phyloP scores from a whole-genome alignment of 805 yeast species.

The Suhomyces vadensis region DNA sequence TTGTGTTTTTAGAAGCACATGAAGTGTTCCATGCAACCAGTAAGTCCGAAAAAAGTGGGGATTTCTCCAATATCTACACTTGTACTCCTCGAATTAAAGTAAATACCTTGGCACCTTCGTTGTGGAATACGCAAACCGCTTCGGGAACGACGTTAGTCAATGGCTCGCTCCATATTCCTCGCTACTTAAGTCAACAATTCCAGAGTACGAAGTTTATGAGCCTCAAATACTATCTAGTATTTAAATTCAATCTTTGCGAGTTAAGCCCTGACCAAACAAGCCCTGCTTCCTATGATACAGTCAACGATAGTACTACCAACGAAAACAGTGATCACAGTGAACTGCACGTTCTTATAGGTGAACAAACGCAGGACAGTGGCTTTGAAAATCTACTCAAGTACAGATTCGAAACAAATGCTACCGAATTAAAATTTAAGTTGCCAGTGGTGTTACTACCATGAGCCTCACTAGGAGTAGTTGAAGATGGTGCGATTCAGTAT shows the following conservation, averaged over 20 bases:
- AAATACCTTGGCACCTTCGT: slow-evolving; percentile 34
- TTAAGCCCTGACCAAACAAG: slow-evolving; percentile 17
- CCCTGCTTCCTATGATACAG: neutral
- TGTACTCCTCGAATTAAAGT: slow-evolving; percentile 36
- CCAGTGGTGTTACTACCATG: slow-evolving; percentile 21
- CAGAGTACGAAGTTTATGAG: slow-evolving; percentile 38
- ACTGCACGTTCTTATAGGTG: neutral
- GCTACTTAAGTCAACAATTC: slow-evolving; percentile 35
- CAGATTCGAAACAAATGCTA: slow-evolving; percentile 27
- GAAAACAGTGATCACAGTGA: slow-evolving; percentile 4
- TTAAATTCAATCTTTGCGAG: slow-evolving; percentile 37
- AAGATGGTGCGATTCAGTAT: no score
- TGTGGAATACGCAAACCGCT: slow-evolving; percentile 13
- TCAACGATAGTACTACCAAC: slow-evolving; percentile 9
- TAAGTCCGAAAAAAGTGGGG: slow-evolving; percentile 10
- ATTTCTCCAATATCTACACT: slow-evolving; percentile 29
- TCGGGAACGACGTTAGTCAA: slow-evolving; percentile 17
- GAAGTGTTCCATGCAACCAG: slow-evolving; percentile 32
- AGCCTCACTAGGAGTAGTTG: no score
- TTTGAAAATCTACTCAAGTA: slow-evolving; percentile 8
- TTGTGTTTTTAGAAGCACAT: slow-evolving; percentile 40
- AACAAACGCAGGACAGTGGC: neutral
- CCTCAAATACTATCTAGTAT: slow-evolving; percentile 36
- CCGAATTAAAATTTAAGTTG: slow-evolving; percentile 30
- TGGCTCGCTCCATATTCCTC: slow-evolving; percentile 34